These are phyloP conservation scores for Capsicum rhomboideum DNA, from an alignment of 257 asterid species.

Conservation along the genomic window DNA sequence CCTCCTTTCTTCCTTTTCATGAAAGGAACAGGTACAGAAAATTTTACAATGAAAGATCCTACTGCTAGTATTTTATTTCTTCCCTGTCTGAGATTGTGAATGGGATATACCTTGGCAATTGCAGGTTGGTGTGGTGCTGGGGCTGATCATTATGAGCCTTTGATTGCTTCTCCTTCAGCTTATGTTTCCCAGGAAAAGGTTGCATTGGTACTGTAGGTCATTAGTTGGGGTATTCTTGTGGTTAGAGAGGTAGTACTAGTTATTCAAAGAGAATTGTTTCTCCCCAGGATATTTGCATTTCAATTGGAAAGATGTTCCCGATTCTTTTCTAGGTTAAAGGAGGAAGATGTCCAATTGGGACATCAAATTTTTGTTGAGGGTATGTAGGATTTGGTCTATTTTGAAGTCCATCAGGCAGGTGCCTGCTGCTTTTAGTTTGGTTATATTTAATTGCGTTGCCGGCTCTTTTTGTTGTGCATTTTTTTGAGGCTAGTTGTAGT, in stretches of 20 bases:
- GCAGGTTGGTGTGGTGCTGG: slow-evolving; percentile 98
- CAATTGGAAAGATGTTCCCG: slow-evolving; percentile 7
- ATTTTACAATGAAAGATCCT: neutral
- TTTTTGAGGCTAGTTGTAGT: slow-evolving; percentile 12
- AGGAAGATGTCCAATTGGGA: slow-evolving; percentile 1
- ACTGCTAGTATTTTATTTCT: neutral
- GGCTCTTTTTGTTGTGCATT: slow-evolving; percentile 4
- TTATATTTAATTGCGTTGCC: neutral
- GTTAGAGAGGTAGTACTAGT: slow-evolving; percentile 7
- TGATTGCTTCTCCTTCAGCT: slow-evolving; percentile 54
- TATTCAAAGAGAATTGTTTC: neutral
- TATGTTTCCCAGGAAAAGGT: slow-evolving; percentile 77
- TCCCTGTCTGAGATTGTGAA: neutral
- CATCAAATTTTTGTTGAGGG: neutral
- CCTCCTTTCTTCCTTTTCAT: slow-evolving; percentile 89
- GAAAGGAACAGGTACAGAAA: slow-evolving; percentile 83
- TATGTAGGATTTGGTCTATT: neutral
- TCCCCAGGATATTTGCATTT: neutral
- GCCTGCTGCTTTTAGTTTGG: neutral
- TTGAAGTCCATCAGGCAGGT: neutral
- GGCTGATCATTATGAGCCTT: slow-evolving; percentile 96
- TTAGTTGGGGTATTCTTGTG: slow-evolving; percentile 15
- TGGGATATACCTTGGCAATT: neutral
- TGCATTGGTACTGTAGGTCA: slow-evolving; percentile 58
- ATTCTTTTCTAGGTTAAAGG: slow-evolving; percentile 20